Base-by-base conservation (phyloP, 1,284 basidiomycete genomes). In the Trametes versicolor region DNA sequence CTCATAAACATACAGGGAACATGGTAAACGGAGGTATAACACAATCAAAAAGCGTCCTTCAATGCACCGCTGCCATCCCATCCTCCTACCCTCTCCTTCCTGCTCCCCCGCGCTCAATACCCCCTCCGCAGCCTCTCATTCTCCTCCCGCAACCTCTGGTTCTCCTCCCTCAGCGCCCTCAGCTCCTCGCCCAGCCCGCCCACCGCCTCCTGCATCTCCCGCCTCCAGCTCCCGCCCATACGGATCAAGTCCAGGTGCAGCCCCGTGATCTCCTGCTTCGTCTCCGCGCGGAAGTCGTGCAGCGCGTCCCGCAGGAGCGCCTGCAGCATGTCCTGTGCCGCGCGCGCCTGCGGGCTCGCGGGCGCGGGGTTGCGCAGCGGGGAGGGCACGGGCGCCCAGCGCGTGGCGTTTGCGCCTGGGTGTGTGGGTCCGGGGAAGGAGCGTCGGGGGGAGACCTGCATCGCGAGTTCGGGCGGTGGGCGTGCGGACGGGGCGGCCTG, bases 211-310 rank as follows among this genome's bases (percentile, higher is more conserved):
- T 85, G 80, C 75, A 92, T 78, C 75, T 92, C 91, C 52, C 73
- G 73, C 67, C 80, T 77, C 83, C 81, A 85, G 25, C 83, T 83
- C 39, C 87, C 78, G 1, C 89, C 89, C 86, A 92, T 88, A 60
- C 84, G 80, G 34, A 93, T 79, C 61, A 93, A 72, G 72, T 93
- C 91, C 67, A 93, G 72, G 75, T 93, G 91, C 64, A 93, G 75
- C 6, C 89, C 88, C 72, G 84, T 82, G 83, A 92, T 85, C 79
- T 91, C 88, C 32, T 83, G 79, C 71, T 84, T 83, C 34, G 85
- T 86, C 75, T 92, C 89, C 67, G 82, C 81, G 71, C 88, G 87
- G 72, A 86, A 90, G 70, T 92, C 91, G 67, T 83, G 85, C 85
- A 92, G 86, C 61, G 87, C 88, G 64, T 92, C 90, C 51, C 83